Percentiles rank a stretch among this genome's conserved stretches.
Conservation (phyloP, 75 land plant genomes). For the Adiantum capillusveneris region DNA sequence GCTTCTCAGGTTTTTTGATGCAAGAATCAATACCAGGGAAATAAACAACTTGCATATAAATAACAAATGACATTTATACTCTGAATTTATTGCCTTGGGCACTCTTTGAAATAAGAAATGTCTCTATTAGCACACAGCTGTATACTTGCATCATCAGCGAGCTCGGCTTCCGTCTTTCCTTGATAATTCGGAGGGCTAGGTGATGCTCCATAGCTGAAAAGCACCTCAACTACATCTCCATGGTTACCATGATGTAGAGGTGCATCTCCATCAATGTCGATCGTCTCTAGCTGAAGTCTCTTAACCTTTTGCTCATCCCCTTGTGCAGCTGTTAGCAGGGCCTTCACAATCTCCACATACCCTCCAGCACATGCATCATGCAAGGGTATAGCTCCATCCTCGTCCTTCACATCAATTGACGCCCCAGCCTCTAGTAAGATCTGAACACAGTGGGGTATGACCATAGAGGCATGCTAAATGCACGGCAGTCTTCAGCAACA, state of each 20-base stretch:
- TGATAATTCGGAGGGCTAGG: constrained; percentile 34
- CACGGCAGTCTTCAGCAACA: constrained; percentile 78
- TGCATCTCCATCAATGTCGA: constrained; percentile 78
- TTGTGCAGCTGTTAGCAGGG: constrained; percentile 32
- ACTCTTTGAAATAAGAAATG: too few relatives aligned
- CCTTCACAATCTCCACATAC: constrained; percentile 56
- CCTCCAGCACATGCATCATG: constrained; percentile 98
- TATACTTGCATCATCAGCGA: constrained; percentile 57
- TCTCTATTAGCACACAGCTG: constrained; percentile 13
- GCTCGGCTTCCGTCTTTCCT: constrained; percentile 63
- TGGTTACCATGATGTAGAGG: constrained; percentile 91
- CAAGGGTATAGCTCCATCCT: constrained; percentile 82
- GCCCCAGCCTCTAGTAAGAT: constrained; percentile 70
- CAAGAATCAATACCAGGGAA: too few relatives aligned
- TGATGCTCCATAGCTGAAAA: constrained; percentile 66
- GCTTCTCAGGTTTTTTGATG: too few relatives aligned
- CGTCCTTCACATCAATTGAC: constrained; percentile 56
- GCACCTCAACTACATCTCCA: constrained; percentile 42
- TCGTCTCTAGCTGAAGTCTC: constrained; percentile 51
- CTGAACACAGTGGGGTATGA: too few relatives aligned
- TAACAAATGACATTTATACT: too few relatives aligned
- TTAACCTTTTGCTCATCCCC: constrained; percentile 22
- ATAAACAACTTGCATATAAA: too few relatives aligned
- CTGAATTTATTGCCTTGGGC: too few relatives aligned
- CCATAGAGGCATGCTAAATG: too few relatives aligned